Evolutionary conservation across 768 basidiomycete genomes (phyloP).

Genomic region (Leccinellum albellum): DNA sequence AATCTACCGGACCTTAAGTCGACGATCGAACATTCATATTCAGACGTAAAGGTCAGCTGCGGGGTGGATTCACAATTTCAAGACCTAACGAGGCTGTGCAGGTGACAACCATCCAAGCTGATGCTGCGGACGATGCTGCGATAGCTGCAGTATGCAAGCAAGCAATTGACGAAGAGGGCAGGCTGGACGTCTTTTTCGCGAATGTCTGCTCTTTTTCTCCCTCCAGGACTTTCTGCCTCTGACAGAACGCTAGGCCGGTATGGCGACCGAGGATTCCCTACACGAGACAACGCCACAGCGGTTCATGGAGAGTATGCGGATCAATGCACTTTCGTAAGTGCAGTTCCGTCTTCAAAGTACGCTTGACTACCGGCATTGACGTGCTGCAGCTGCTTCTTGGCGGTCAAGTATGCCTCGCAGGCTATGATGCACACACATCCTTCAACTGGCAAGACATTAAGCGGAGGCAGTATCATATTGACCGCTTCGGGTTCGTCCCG

Average conservation of each 20-base stretch:
- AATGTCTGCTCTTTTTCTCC: slow-evolving; percentile 52
- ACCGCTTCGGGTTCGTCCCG: slow-evolving; percentile 70
- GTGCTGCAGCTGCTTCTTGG: slow-evolving; percentile 72
- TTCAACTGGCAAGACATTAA: slow-evolving; percentile 61
- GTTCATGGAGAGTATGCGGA: slow-evolving; percentile 73
- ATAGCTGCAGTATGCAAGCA: slow-evolving; percentile 67
- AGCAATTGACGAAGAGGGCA: slow-evolving; percentile 77
- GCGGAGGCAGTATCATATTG: slow-evolving; percentile 81
- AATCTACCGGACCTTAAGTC: slow-evolving; percentile 70
- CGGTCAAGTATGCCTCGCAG: slow-evolving; percentile 78
- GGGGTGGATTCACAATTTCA: neutral
- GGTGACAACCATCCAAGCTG: slow-evolving; percentile 76
- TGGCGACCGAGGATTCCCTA: slow-evolving; percentile 44
- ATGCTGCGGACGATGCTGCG: slow-evolving; percentile 75
- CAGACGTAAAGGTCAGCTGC: slow-evolving; percentile 67
- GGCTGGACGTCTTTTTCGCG: slow-evolving; percentile 91
- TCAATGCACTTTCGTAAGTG: slow-evolving; percentile 66
- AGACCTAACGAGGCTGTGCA: slow-evolving; percentile 32
- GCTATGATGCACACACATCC: slow-evolving; percentile 74
- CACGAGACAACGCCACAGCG: slow-evolving; percentile 54
- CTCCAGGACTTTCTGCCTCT: slow-evolving; percentile 1
- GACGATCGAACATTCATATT: slow-evolving; percentile 62
- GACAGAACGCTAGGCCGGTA: slow-evolving; percentile 54
- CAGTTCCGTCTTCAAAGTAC: slow-evolving; percentile 1
- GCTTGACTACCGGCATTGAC: neutral